Conservation (phyloP, 2,329 filamentous ascomycete genomes). For the Beauveria australis region DNA sequence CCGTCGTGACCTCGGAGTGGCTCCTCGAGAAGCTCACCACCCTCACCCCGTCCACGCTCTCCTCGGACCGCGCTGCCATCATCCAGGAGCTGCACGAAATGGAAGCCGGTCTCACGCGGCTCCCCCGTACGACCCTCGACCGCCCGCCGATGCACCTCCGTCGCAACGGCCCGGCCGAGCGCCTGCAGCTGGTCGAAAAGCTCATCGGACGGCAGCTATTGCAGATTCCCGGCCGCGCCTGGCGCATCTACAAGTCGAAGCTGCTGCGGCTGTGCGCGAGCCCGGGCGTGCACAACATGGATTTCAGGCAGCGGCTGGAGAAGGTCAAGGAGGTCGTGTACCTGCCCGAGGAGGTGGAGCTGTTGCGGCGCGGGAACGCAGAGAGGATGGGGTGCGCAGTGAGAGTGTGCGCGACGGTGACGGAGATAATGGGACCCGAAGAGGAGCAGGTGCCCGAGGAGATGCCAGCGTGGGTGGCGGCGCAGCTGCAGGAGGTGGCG, state of each 20-base stretch:
- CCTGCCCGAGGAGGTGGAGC: slow-evolving; percentile 21
- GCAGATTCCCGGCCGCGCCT: slow-evolving; percentile 16
- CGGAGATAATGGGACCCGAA: slow-evolving; percentile 17
- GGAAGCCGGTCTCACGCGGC: not conserved
- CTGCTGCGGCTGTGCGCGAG: slow-evolving; percentile 15
- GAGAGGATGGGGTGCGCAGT: slow-evolving; percentile 19
- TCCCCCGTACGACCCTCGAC: not conserved
- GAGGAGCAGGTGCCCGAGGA: slow-evolving; percentile 16
- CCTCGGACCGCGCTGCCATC: not conserved
- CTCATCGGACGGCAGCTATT: not conserved
- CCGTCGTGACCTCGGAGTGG: not conserved
- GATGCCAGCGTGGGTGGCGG: slow-evolving; percentile 18
- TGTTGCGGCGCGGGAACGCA: slow-evolving; percentile 18
- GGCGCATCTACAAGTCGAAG: slow-evolving; percentile 18
- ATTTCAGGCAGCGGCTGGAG: slow-evolving; percentile 16
- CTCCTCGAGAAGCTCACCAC: not conserved
- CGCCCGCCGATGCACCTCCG: not conserved
- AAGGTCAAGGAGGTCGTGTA: slow-evolving; percentile 20
- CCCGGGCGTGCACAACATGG: slow-evolving; percentile 9
- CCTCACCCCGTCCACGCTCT: not conserved
- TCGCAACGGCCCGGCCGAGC: not conserved
- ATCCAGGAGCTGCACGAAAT: not conserved
- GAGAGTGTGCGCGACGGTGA: slow-evolving; percentile 20
- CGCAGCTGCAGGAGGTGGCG: slow-evolving; percentile 18
- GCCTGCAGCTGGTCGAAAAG: not conserved